Evolutionary conservation across 1,139 yeast genomes (phyloP), one percentile per base, ranked within the genome.

Genomic region (Kazachstania sp.): DNA sequence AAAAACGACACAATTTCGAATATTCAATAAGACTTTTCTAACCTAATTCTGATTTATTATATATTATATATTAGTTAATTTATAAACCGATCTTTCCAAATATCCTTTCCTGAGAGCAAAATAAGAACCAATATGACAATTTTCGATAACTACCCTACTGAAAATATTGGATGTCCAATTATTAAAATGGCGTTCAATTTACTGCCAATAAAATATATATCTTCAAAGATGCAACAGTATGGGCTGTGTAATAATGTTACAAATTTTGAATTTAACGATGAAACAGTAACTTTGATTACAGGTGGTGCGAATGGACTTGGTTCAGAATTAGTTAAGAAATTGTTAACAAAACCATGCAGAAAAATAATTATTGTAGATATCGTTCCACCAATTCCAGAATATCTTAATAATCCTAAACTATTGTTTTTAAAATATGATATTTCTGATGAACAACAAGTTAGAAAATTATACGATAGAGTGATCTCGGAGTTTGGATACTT

Each of bases 221-320:
- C 16, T 19, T 12, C 16, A 8, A 23, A 39, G 9, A 12, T 18
- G 3, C 35, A 39, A 18, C 11, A 39, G 2, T 39, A 19, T 13
- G 34, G 34, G 6, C 12, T 19, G 9, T 5, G 34, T 13, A 18
- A 26, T 6, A 16, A 12, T 15, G n/a, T 12, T 12, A 41, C 1
- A 15, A 26, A 23, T 7, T 26, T 18, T 34, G 16, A 16, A 6
- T 39, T 39, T 34, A 16, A 32, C 11, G n/a, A 38, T 7, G 39
- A 48, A 6, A 20, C 48, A 56, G 68, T 83, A 11, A 83, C 81
- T 0, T 64, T 87, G n/a, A 70, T 90, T 26, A 88, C 97, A 0
- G 97, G 97, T 1, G 97, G 96, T 0, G 61, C 77, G 2, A 68
- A 78, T 0, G 97, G 97, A 0, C 69, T 90, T 23, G 97, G 97